Evolutionary conservation across 1,284 basidiomycete genomes (phyloP).

Genomic region (Cryptococcus sp.): DNA sequence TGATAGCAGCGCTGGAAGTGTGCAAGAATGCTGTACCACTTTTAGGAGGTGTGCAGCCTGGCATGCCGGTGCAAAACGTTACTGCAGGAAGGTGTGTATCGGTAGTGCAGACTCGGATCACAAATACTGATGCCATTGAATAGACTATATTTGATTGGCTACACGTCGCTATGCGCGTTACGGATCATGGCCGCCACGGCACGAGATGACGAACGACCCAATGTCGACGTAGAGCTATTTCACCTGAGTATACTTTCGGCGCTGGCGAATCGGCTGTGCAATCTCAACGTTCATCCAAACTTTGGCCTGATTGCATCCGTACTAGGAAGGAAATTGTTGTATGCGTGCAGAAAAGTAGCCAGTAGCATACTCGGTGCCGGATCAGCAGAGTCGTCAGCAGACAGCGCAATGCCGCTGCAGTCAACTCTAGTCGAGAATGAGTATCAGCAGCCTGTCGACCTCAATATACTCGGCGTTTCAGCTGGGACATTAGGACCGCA

Average conservation of each 20-base stretch:
- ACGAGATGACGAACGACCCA: conserved; percentile 8
- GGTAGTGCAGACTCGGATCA: background rate
- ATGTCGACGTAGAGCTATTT: conserved; percentile 19
- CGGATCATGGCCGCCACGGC: conserved; percentile 18
- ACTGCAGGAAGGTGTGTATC: conserved; percentile 14
- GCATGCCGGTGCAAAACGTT: conserved; percentile 8
- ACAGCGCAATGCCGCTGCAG: background rate
- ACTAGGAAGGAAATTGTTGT: conserved; percentile 17
- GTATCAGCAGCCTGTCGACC: background rate
- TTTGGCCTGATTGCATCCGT: conserved; percentile 17
- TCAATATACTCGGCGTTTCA: background rate
- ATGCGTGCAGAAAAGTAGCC: conserved; percentile 14
- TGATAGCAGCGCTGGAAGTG: conserved; percentile 14
- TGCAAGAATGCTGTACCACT: conserved; percentile 18
- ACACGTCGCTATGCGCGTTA: conserved; percentile 17
- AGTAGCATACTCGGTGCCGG: background rate
- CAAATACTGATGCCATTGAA: background rate
- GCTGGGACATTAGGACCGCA: conserved; percentile 7
- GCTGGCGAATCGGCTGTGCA: conserved; percentile 15
- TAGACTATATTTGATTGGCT: conserved; percentile 21
- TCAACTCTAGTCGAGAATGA: background rate
- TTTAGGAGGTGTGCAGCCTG: conserved; percentile 2
- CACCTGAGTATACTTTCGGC: conserved; percentile 17
- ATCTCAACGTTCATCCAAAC: conserved; percentile 20
- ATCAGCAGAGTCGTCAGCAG: background rate